Percentiles rank a stretch among this genome's conserved stretches.
Conservation (phyloP, 495 filamentous ascomycete genomes). For the Aspergillus diversus region DNA sequence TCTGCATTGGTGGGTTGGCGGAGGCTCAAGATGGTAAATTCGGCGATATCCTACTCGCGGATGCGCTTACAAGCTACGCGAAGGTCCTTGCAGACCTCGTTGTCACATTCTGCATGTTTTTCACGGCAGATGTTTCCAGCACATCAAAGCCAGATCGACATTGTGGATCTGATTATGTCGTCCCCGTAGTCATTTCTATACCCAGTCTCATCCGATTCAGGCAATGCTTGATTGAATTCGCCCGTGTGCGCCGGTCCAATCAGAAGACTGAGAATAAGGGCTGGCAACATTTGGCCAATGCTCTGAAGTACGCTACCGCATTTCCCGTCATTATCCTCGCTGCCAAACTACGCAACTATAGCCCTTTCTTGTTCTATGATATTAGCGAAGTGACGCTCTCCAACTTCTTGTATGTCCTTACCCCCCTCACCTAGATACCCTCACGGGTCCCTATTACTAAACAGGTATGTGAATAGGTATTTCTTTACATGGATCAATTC, state of each 20-base stretch:
- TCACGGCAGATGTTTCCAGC: slow-evolving; percentile 65
- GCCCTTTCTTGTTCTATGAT: slow-evolving; percentile 53
- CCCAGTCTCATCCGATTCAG: slow-evolving; percentile 85
- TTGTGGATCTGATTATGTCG: slow-evolving; percentile 74
- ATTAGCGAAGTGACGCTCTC: slow-evolving; percentile 61
- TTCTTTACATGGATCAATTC: slow-evolving; percentile 76
- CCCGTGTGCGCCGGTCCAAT: slow-evolving; percentile 63
- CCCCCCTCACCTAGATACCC: not conserved
- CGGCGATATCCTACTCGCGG: slow-evolving; percentile 90
- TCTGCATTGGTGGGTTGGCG: slow-evolving; percentile 79
- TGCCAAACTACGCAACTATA: slow-evolving; percentile 71
- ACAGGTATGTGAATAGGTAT: slow-evolving; percentile 41
- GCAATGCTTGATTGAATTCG: slow-evolving; percentile 89
- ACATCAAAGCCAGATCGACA: slow-evolving; percentile 79
- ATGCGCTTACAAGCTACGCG: slow-evolving; percentile 92
- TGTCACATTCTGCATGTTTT: slow-evolving; percentile 87
- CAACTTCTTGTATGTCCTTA: slow-evolving; percentile 54
- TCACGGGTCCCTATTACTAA: not conserved
- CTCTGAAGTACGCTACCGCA: slow-evolving; percentile 85
- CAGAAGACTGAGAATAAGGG: slow-evolving; percentile 62
- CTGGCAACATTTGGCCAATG: slow-evolving; percentile 88
- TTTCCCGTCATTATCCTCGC: slow-evolving; percentile 88
- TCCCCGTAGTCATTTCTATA: slow-evolving; percentile 78
- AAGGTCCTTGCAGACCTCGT: slow-evolving; percentile 90
- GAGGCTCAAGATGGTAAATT: slow-evolving; percentile 84